Evolutionary conservation across 768 basidiomycete genomes (phyloP).

Genomic region (Amanita polypyramis): DNA sequence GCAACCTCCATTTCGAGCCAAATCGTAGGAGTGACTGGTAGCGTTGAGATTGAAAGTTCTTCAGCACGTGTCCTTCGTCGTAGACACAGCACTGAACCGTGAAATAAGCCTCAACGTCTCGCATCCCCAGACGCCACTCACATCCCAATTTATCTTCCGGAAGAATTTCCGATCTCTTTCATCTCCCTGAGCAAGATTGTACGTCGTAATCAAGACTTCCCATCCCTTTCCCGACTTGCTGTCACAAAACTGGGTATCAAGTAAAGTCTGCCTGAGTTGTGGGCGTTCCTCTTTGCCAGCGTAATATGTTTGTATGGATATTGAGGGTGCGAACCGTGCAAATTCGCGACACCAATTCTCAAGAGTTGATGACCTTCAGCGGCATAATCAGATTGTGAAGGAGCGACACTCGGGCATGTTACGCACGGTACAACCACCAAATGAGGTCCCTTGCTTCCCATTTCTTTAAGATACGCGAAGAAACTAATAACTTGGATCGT

Average conservation of each 20-base stretch:
- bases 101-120: slow-evolving; percentile 2
- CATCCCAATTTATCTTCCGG: slow-evolving; percentile 85
- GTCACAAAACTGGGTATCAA: slow-evolving; percentile 42
- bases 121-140: slow-evolving; percentile 29
- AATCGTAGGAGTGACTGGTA: slow-evolving; percentile 84
- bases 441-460: slow-evolving; percentile 73
- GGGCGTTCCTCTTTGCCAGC: slow-evolving; percentile 83
- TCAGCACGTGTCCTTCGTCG: slow-evolving; percentile 95
- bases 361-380: slow-evolving; percentile 75
- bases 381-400: slow-evolving; percentile 7
- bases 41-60: slow-evolving; percentile 96
- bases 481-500: slow-evolving; percentile 99
- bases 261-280: slow-evolving; percentile 59
- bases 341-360: slow-evolving; percentile 99
- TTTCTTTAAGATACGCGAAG: slow-evolving; percentile 80
- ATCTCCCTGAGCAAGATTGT: slow-evolving; percentile 87
- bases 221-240: slow-evolving; percentile 51
- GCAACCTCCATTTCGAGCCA: slow-evolving; percentile 78
- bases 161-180: slow-evolving; percentile 91
- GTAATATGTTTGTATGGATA: slow-evolving; percentile 87
- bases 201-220: slow-evolving; percentile 94
- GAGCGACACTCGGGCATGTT: background rate
- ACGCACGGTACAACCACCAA: slow-evolving; percentile 92
- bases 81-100: slow-evolving; percentile 73
- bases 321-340: slow-evolving; percentile 75